phyloP scores from a whole-genome alignment of 2,329 filamentous ascomycete species.

The Alternaria solani region DNA sequence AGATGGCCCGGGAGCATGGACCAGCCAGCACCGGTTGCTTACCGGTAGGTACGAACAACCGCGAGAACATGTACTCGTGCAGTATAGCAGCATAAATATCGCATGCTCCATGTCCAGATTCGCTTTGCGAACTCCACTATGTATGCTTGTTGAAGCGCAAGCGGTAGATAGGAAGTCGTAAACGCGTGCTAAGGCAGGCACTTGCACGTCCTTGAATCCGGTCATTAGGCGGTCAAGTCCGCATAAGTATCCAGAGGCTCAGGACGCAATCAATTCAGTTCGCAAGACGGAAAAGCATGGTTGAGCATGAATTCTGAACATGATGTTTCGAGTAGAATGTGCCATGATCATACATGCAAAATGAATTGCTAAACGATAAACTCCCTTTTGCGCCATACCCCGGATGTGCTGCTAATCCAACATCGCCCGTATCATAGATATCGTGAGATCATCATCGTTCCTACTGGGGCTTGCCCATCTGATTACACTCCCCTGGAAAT shows the following conservation, averaged over 20 bases:
- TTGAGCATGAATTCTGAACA: background rate
- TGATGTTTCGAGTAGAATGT: background rate
- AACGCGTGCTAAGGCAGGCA: background rate
- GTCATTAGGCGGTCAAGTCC: background rate
- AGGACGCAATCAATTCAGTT: background rate
- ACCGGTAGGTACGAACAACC: background rate
- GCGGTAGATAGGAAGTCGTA: background rate
- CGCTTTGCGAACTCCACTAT: background rate
- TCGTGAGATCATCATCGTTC: conserved; percentile 35
- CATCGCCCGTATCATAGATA: conserved; percentile 16
- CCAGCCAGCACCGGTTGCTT: background rate
- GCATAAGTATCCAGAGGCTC: background rate
- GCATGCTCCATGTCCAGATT: background rate
- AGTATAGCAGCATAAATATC: background rate
- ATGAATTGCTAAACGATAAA: background rate
- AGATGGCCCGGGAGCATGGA: conserved; percentile 10
- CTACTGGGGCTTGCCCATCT: conserved; percentile 3
- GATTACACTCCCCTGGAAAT: conserved; percentile 14
- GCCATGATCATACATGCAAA: background rate
- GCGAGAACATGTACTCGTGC: background rate
- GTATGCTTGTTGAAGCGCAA: background rate
- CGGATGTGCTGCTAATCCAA: conserved; percentile 15
- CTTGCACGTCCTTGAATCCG: conserved; percentile 17
- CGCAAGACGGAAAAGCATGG: background rate
- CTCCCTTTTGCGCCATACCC: conserved; percentile 15